Conservation (phyloP, 306 rosid genomes). For the Cajanus cajan region DNA sequence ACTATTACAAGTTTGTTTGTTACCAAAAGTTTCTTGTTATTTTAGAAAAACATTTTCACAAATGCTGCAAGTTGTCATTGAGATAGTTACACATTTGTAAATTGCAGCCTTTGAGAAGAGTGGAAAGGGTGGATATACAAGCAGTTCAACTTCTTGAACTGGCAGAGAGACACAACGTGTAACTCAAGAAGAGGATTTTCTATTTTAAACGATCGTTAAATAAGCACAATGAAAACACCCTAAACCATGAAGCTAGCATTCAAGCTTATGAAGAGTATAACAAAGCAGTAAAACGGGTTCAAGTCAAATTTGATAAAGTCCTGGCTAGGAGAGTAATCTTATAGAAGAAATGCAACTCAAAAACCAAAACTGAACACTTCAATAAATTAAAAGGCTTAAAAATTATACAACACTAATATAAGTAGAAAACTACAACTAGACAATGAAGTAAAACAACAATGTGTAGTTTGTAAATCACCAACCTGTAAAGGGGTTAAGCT, state of each 20-base stretch:
- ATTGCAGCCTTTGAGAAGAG: neutral
- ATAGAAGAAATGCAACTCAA: neutral
- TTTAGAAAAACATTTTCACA: neutral
- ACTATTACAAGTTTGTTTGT: neutral
- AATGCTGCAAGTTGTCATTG: neutral
- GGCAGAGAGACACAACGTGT: neutral
- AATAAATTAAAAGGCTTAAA: neutral
- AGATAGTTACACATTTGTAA: neutral
- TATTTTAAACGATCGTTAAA: neutral
- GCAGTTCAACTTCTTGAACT: conserved; percentile 1
- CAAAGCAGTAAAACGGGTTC: conserved; percentile 6
- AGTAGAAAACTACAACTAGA: neutral
- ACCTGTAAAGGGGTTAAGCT: conserved; percentile 80
- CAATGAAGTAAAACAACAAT: neutral
- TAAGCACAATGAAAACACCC: neutral
- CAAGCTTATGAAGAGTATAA: neutral
- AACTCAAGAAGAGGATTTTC: neutral
- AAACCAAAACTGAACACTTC: neutral
- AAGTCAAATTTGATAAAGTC: neutral
- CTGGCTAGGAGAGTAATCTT: neutral
- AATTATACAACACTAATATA: neutral
- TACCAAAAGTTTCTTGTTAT: neutral
- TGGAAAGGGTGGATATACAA: neutral
- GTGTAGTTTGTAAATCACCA: conserved; percentile 3
- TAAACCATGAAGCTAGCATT: neutral